Conservation (phyloP, 2,329 filamentous ascomycete genomes). For the Pseudogymnoascus sp. region DNA sequence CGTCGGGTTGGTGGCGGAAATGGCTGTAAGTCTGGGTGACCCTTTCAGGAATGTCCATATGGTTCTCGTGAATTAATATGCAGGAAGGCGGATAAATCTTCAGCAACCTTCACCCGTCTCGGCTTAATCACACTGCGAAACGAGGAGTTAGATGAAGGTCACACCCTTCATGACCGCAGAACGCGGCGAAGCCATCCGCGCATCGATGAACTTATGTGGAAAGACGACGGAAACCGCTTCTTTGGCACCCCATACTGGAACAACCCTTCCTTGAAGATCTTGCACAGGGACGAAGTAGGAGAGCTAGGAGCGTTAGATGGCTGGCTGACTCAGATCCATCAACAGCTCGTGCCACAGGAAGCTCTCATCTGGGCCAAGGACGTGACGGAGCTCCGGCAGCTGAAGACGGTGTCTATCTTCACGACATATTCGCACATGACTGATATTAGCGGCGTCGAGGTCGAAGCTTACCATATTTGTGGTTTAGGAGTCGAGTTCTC, state of each 20-base stretch:
- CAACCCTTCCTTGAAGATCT: background rate
- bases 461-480: background rate
- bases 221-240: background rate
- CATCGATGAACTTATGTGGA: constrained; percentile 9
- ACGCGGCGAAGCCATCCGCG: background rate
- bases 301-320: background rate
- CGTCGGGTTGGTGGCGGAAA: constrained; percentile 4
- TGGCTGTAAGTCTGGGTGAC: constrained; percentile 5
- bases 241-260: constrained; percentile 7
- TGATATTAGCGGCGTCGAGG: background rate
- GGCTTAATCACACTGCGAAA: constrained; percentile 6
- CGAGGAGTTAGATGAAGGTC: background rate
- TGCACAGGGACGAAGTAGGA: background rate
- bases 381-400: background rate
- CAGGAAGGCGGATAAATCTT: background rate
- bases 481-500: constrained; percentile 4
- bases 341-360: constrained; percentile 8
- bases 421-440: background rate
- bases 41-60: background rate
- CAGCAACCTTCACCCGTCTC: constrained; percentile 1
- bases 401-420: constrained; percentile 8
- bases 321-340: background rate
- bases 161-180: background rate
- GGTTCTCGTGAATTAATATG: background rate
- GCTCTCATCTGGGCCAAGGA: constrained; percentile 12